Base-by-base conservation (phyloP, 148 eudicot genomes). In the Talinum fruticosum region DNA sequence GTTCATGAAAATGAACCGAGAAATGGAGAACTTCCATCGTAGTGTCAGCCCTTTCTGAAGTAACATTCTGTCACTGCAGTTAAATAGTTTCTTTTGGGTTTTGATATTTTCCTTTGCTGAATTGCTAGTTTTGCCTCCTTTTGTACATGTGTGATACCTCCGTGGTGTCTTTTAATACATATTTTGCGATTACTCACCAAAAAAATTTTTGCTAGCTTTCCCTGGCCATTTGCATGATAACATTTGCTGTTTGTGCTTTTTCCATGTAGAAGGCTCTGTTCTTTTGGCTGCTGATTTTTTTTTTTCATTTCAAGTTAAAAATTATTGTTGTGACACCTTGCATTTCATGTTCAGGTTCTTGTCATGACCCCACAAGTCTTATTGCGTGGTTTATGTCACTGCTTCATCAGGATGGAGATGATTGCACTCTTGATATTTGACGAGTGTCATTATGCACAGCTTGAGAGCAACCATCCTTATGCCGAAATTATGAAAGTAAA, bases 401-500 rank as follows among this genome's bases (percentile, higher is more conserved):
- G 99, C 89, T 93, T 91, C 85, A 88, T 96, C 49, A 89, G 84
- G 84, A 93, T 96, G 83, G 98, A 93, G 59, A 49, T 44, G 35
- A 89, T 96, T 71, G 85, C 93, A 21, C 97, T 96, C 83, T 76
- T 96, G 83, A 89, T 96, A 80, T 96, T 96, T 87, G 99, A 96
- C 66, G 99, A 96, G 85, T 96, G 99, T 69, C 99, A 96, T 77
- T 87, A 96, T 87, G 99, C 98, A 16, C 99, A 96, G 84, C 79
- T 83, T 67, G 97, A 90, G 41, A 93, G 98, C 82, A 83, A 87
- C 80, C 98, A 96, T 88, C 97, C 99, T 66, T 96, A 93, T 84
- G 92, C 99, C 34, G 95, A 91, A 87, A 96, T 96, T 65, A 96
- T 96, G 99, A 96, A 93, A 90, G 99, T 92, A 85, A 76, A 68